phyloP scores from a whole-genome alignment of 495 filamentous ascomycete genomes.

The Saxispiralis lemnorum region DNA sequence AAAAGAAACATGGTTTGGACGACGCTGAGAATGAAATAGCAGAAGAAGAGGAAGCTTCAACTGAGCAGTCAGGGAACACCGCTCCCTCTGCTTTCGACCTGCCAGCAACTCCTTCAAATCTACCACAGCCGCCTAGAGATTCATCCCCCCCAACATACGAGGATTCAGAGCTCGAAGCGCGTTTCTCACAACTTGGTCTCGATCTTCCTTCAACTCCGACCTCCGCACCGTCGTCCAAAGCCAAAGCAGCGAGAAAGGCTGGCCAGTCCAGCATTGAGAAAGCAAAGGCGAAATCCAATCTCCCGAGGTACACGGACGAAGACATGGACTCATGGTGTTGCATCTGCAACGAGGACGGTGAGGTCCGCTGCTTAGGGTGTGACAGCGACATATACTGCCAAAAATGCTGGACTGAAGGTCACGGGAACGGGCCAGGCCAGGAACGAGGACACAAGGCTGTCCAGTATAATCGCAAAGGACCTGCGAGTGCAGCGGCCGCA shows the following conservation, averaged over 20 bases:
- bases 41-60: not conserved
- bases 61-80: not conserved
- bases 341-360: conserved; percentile 51
- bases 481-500: not conserved
- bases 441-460: conserved; percentile 13
- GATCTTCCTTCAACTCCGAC: conserved; percentile 18
- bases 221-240: conserved; percentile 9
- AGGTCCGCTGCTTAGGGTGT: conserved; percentile 43
- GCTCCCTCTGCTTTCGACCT: not conserved
- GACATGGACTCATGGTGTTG: conserved; percentile 52
- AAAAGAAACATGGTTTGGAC: conserved; percentile 13
- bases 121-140: not conserved
- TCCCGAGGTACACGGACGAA: conserved; percentile 35
- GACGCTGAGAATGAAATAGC: not conserved
- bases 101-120: conserved; percentile 11
- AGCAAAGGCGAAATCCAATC: conserved; percentile 16
- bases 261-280: not conserved
- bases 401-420: conserved; percentile 52
- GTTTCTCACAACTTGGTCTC: conserved; percentile 14
- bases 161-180: conserved; percentile 12
- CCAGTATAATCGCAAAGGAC: conserved; percentile 1
- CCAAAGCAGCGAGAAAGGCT: conserved; percentile 7
- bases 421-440: conserved; percentile 21
- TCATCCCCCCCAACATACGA: conserved; percentile 11
- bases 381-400: conserved; percentile 49